Evolutionary conservation across 2,329 filamentous ascomycete genomes (phyloP), one percentile per base, ranked within the genome.

Genomic region (Coniochaeta hoffmannii): DNA sequence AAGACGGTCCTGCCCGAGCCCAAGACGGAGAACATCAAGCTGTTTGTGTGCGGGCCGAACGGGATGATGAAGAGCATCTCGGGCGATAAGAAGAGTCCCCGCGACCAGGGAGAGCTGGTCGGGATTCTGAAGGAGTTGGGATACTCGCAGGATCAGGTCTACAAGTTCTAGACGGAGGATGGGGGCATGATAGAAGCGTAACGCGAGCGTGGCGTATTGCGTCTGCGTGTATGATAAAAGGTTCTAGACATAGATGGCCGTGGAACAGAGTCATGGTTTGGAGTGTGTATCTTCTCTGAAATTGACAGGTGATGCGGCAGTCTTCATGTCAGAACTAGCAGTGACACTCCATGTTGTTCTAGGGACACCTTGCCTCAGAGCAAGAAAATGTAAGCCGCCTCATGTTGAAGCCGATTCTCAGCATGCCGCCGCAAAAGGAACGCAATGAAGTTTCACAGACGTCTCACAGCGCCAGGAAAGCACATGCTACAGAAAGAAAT

Each of bases 1-100:
- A 96, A 97, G 87, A 93, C 89, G 53, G 91, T 97, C 10, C 81
- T 97, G 14, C 94, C 94, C 11, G 91, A 95, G 74, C 91, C 94
- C 60, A 94, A 94, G 81, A 81, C 82, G 64, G 88, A 88, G 62
- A 94, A 96, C 76, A 86, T 96, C 78, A 97, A 97, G 85, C 73
- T 97, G 60, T 97, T 99, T 67, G 90, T 99, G 35, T 97, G 93
- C 73, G 93, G 93, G 0, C 94, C 94, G 12, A 92, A 93, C 2
- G 89, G 87, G 41, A 71, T 97, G 80, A 96, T 96, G 85, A 96
- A 96, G 73, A 88, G 91, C 57, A 85, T 97, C 63, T 93, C 88
- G 35, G 94, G 94, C 32, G 74, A 75, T 66, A 97, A 99, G 89
- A 86, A 87, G 71, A 94, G 88, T 74, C 91, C 92, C n/a, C 80